Percentiles rank a stretch among this genome's conserved stretches.
These are phyloP conservation scores for Logfia minima DNA, from an alignment of 129 eudicot species.

Conservation along the genomic window DNA sequence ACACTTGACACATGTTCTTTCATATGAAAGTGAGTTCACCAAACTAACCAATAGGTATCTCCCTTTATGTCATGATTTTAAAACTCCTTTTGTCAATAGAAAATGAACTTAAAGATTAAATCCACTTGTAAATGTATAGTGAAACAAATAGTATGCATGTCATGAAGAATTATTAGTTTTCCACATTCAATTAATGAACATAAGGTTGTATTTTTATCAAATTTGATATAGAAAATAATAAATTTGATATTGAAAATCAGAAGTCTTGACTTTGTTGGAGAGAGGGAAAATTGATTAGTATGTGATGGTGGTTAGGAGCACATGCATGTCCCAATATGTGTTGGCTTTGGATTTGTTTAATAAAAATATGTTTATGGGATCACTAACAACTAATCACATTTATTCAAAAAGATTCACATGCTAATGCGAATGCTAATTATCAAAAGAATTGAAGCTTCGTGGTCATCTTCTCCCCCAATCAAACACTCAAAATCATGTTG, in stretches of 20 bases:
- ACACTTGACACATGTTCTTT: neutral
- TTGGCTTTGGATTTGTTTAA: slow-evolving; percentile 31
- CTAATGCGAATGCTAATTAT: slow-evolving; percentile 2
- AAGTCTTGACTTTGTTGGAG: slow-evolving; percentile 33
- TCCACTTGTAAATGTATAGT: neutral
- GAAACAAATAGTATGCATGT: neutral
- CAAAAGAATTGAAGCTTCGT: slow-evolving; percentile 28
- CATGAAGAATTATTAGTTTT: no score
- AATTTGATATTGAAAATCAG: slow-evolving; percentile 18
- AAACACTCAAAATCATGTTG: slow-evolving; percentile 28
- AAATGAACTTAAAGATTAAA: neutral
- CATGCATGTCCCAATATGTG: slow-evolving; percentile 45
- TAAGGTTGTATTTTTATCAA: neutral
- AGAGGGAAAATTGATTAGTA: slow-evolving; percentile 29
- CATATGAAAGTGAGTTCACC: slow-evolving; percentile 1
- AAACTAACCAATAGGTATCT: neutral
- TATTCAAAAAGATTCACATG: slow-evolving; percentile 35
- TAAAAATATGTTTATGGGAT: slow-evolving; percentile 30
- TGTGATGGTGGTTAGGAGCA: slow-evolving; percentile 45
- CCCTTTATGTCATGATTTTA: slow-evolving; percentile 8
- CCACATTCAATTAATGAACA: neutral
- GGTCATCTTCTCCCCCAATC: slow-evolving; percentile 19
- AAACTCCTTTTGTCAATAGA: neutral
- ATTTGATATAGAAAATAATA: slow-evolving; percentile 14
- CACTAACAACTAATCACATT: slow-evolving; percentile 43